phyloP scores from a whole-genome alignment of 208 protist species.

The Trypanosoma lewisi region DNA sequence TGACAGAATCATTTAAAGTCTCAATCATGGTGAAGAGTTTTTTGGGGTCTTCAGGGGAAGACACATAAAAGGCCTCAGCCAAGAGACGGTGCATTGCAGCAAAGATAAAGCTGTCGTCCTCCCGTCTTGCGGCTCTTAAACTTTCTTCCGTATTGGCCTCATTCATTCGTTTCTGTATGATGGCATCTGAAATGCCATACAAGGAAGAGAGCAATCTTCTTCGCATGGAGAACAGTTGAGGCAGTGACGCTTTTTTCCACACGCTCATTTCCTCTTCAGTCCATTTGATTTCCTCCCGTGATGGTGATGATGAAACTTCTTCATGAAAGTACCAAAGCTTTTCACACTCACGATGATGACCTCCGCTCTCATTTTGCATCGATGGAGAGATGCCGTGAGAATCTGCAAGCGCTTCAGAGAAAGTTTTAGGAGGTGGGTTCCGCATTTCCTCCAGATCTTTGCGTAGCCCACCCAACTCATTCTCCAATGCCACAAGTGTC shows the following conservation, averaged over 20 bases:
- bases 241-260: constrained; percentile 12
- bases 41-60: constrained; percentile 10
- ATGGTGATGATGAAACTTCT: not conserved
- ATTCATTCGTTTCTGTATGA: constrained; percentile 2
- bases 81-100: constrained; percentile 20
- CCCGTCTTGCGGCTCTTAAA: not conserved
- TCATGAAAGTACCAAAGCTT: not conserved
- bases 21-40: constrained; percentile 9
- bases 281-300: not conserved
- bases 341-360: not conserved
- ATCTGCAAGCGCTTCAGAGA: not conserved
- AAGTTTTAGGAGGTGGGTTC: not conserved
- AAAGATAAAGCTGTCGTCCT: constrained; percentile 11
- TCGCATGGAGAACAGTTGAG: constrained; percentile 12
- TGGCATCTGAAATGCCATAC: constrained; percentile 15
- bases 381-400: not conserved
- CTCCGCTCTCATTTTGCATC: not conserved
- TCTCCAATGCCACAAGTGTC: constrained; percentile 6
- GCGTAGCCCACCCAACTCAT: not conserved
- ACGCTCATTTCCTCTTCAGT: not conserved
- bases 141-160: not conserved
- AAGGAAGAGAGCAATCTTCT: constrained; percentile 19
- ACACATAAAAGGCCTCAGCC: constrained; percentile 23
- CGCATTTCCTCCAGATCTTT: not conserved
- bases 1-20: not conserved